phyloP scores from a whole-genome alignment of 371 early-diverging fungal genomes.

The Furculomyces boomerangus region DNA sequence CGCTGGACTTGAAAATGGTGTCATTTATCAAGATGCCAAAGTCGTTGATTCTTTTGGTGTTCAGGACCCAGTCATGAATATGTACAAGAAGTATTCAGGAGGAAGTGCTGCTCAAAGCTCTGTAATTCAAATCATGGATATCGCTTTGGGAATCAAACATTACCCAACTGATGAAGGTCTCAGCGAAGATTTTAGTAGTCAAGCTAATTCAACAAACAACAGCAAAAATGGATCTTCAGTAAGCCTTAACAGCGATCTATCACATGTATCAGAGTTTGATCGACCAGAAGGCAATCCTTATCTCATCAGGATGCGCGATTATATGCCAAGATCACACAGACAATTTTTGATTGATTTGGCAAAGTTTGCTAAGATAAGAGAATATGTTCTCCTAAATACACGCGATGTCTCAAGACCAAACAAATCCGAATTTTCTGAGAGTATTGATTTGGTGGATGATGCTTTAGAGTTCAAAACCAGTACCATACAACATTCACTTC shows the following conservation, averaged over 20 bases:
- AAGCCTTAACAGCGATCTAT: no score
- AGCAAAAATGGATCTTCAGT: constrained; percentile 8
- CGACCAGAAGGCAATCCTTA: constrained; percentile 36
- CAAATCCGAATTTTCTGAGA: neutral
- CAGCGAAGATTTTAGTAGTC: neutral
- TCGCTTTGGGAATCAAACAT: constrained; percentile 81
- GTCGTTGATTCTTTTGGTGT: constrained; percentile 50
- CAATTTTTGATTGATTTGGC: constrained; percentile 66
- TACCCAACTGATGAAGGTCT: constrained; percentile 36
- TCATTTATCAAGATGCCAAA: constrained; percentile 37
- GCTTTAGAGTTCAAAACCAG: constrained; percentile 13
- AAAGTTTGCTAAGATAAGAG: constrained; percentile 18
- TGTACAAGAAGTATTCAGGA: constrained; percentile 62
- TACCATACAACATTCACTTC: constrained; percentile 17
- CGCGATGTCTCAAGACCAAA: neutral
- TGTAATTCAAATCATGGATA: constrained; percentile 79
- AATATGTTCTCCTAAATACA: constrained; percentile 16
- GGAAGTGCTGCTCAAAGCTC: constrained; percentile 92
- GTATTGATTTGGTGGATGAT: constrained; percentile 4
- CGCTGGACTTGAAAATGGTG: constrained; percentile 64
- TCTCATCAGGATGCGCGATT: constrained; percentile 76
- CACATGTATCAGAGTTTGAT: constrained; percentile 6
- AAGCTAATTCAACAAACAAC: constrained; percentile 2
- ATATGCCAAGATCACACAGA: constrained; percentile 80
- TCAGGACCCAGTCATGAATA: constrained; percentile 29